A percentile compares a stretch with the other conserved stretches of the same genome.
These are phyloP conservation scores for Lenzites betulinus DNA, from an alignment of 768 basidiomycete genomes.

Conservation along the genomic window DNA sequence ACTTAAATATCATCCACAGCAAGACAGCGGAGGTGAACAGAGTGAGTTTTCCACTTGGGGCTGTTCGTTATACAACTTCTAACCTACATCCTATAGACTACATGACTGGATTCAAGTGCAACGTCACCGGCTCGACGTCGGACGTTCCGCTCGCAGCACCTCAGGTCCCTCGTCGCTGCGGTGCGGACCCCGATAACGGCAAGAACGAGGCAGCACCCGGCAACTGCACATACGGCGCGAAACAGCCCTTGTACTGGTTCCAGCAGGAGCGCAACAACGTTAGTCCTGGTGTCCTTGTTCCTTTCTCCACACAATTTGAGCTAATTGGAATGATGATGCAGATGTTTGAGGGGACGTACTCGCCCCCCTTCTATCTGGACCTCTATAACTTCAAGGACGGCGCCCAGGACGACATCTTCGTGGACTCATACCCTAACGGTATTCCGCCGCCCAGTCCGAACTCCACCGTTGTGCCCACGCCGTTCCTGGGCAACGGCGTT, in stretches of 20 bases:
- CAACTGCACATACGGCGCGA: constrained; percentile 76
- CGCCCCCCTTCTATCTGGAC: constrained; percentile 68
- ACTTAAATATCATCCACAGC: background rate
- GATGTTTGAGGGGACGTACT: constrained; percentile 67
- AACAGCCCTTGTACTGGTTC: constrained; percentile 72
- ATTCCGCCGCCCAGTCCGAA: constrained; percentile 29
- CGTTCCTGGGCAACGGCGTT: constrained; percentile 17
- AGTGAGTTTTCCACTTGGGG: constrained; percentile 40
- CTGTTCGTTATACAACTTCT: background rate
- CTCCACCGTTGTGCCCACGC: constrained; percentile 30
- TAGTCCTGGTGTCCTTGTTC: constrained; percentile 22
- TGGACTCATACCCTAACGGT: constrained; percentile 48
- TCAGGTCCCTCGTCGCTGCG: constrained; percentile 66
- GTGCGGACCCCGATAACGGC: constrained; percentile 52
- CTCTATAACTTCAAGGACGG: constrained; percentile 77
- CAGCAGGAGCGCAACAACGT: constrained; percentile 65
- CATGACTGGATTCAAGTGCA: constrained; percentile 77
- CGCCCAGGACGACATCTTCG: constrained; percentile 73
- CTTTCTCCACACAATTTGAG: background rate
- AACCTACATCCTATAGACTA: constrained; percentile 46
- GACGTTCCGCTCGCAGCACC: constrained; percentile 53
- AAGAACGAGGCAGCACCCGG: constrained; percentile 47
- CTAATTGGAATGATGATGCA: constrained; percentile 25
- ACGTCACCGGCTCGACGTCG: constrained; percentile 55
- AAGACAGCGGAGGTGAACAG: constrained; percentile 60